Base-by-base conservation (phyloP, 768 basidiomycete species). In the Boletus rubescentipes region DNA sequence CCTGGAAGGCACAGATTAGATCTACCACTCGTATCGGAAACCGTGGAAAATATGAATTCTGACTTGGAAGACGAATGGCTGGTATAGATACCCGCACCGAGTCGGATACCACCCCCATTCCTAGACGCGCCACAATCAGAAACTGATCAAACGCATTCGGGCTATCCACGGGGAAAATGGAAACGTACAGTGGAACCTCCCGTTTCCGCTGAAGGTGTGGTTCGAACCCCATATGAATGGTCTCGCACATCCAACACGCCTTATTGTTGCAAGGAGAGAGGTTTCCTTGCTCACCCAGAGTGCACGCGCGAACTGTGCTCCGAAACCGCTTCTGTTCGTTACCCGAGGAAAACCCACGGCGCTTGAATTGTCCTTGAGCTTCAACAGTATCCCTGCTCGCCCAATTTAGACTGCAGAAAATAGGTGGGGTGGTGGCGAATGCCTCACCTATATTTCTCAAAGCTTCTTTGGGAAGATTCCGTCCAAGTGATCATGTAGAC, bases 251-350 rank as follows among this genome's bases (percentile, higher is more conserved):
- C 53, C 31, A 54, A n/a, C 66, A 67, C 9, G 21, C 40, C 11
- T 48, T 16, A 37, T 49, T 30, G n/a, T 15, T 14, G 20, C 67
- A 67, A 3, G 54, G 59, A 1, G 20, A 23, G 29, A 57, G 5
- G n/a, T 68, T 65, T 15, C 51, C 61, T 3, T 32, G 18, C 43
- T 67, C 66, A 1, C 66, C 66, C 15, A 67, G 30, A n/a, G 41
- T 55, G 18, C 66, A 68, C 7, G 57, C 67, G 4, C 66, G 66
- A 14, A 2, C 5, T 1, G 64, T 57, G 9, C 64, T 20, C 2
- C 67, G 66, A 20, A 68, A 68, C 1, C 20, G 64, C 32, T 66
- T 68, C 32, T 54, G 53, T 46, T 67, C 66, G 31, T 67, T 67
- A 1, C 65, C 65, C 2, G 47, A 2, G 5, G 9, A 68, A 10